Evolutionary conservation across 768 basidiomycete genomes (phyloP), one percentile per base, ranked within the genome.

Genomic region (Boletus patriciae): DNA sequence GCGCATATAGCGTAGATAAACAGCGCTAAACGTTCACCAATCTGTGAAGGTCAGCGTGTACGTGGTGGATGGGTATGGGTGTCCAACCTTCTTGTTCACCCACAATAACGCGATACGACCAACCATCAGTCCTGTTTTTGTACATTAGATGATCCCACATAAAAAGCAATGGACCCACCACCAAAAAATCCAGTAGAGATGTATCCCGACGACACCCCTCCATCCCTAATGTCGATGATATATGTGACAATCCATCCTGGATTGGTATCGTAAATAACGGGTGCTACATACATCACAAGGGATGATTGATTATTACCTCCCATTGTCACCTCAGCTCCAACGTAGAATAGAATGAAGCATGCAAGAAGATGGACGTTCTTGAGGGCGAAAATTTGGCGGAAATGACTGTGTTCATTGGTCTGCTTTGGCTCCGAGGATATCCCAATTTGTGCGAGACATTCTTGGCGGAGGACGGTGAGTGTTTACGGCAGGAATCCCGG

Each of bases 181-280:
- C 59, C 65, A 40, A 66, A 72, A 53, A 81, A 67, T 5, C 74
- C 77, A 18, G 80, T 66, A 7, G 77, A 75, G 8, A 74, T 72
- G 62, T 86, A 85, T 33, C 80, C 78, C 16, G 77, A 76, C 9
- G 73, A 74, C 7, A 75, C 47, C 13, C 80, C 79, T 23, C 78
- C 79, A n/a, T 71, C 71, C 38, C 79, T 73, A 16, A 74, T 68
- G 19, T 78, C 64, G 47, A 77, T 74, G 18, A 79, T 73, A 55
- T 77, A 87, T 0, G 86, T 85, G 7, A 86, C 85, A 42, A 86
- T 86, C 87, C 87, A 88, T 8, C 86, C 85, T 83, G 25, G 13
- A 8, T 3, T 5, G 4, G 34, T 18, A 34, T 34, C 6, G 18
- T 48, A 31, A 54, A 43, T 44, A 41, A 51, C 8, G 8, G 19